Percentiles rank a stretch among this genome's conserved stretches.
phyloP scores from a whole-genome alignment of 192 early-diverging fungal species.

The Rhizophagus clarus region DNA sequence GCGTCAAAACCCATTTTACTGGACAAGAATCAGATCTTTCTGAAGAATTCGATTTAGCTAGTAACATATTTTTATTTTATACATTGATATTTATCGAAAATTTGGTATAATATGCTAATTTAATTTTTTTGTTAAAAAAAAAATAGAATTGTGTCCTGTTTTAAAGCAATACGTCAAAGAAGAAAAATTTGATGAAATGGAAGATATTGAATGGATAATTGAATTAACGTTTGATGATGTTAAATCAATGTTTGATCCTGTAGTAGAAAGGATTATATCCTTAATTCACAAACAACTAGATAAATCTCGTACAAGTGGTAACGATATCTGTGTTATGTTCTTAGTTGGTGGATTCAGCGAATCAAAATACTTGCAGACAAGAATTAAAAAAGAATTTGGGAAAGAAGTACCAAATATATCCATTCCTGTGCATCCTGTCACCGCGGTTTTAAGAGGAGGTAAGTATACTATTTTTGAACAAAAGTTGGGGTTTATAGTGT shows the following conservation, averaged over 20 bases:
- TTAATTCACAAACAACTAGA: slow-evolving; percentile 54
- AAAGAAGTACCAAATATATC: slow-evolving; percentile 43
- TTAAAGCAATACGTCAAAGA: not conserved
- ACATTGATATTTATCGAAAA: no score
- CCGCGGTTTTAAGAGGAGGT: slow-evolving; percentile 52
- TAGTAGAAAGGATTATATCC: slow-evolving; percentile 51
- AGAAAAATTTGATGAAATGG: slow-evolving; percentile 30
- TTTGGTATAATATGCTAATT: no score
- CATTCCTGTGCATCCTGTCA: slow-evolving; percentile 50
- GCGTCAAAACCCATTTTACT: not conserved
- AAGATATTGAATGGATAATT: slow-evolving; percentile 45
- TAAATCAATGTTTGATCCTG: slow-evolving; percentile 58
- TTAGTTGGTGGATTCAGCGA: slow-evolving; percentile 59
- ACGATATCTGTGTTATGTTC: slow-evolving; percentile 48
- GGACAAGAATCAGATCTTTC: not conserved
- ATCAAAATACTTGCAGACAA: slow-evolving; percentile 51
- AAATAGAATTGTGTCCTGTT: not conserved
- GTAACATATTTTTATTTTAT: not conserved
- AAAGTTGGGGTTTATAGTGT: no score
- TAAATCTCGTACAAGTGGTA: slow-evolving; percentile 31
- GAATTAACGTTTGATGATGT: slow-evolving; percentile 48
- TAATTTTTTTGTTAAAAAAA: not conserved
- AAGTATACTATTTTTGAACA: no score
- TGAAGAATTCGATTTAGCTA: slow-evolving; percentile 7
- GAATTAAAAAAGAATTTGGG: slow-evolving; percentile 50